A percentile compares a stretch with the other conserved stretches of the same genome.
Evolutionary conservation across 805 yeast genomes (phyloP).

Genomic region (Yarrowia bubula): DNA sequence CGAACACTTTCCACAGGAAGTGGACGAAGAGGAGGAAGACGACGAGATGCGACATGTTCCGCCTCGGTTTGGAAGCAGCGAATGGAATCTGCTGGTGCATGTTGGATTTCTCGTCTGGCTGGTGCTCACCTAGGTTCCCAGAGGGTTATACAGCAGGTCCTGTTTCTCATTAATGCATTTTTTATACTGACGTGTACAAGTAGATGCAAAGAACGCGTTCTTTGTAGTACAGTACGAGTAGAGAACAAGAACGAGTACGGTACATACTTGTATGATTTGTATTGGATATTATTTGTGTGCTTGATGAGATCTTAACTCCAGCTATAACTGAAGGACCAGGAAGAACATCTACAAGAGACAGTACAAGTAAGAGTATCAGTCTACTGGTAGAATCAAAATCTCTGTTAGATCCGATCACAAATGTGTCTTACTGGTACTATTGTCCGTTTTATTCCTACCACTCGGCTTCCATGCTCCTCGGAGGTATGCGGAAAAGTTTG

Average conservation of each 20-base stretch:
- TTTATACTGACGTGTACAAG: neutral
- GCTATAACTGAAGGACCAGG: too few species aligned
- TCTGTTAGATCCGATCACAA: too few species aligned
- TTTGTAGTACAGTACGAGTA: too few species aligned
- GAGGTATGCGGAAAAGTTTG: slow-evolving; percentile 12
- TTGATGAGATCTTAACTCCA: too few species aligned
- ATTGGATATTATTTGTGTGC: neutral
- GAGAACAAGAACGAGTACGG: too few species aligned
- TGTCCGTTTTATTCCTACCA: too few species aligned
- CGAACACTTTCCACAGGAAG: slow-evolving; percentile 16
- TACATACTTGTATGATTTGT: too few species aligned
- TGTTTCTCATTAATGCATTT: slow-evolving; percentile 6
- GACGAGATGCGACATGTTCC: slow-evolving; percentile 24
- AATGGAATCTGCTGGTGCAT: slow-evolving; percentile 10
- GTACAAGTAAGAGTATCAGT: too few species aligned
- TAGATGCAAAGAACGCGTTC: too few species aligned
- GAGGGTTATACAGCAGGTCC: neutral
- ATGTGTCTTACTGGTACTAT: too few species aligned
- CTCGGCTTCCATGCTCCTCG: neutral
- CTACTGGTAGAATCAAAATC: too few species aligned
- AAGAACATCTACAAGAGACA: too few species aligned
- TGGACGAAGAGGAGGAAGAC: slow-evolving; percentile 9
- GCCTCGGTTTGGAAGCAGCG: slow-evolving; percentile 5
- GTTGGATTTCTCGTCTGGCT: slow-evolving; percentile 7
- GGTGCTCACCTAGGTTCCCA: neutral